Evolutionary conservation across 805 yeast species (phyloP).

Genomic region (Danielia reshetovae): DNA sequence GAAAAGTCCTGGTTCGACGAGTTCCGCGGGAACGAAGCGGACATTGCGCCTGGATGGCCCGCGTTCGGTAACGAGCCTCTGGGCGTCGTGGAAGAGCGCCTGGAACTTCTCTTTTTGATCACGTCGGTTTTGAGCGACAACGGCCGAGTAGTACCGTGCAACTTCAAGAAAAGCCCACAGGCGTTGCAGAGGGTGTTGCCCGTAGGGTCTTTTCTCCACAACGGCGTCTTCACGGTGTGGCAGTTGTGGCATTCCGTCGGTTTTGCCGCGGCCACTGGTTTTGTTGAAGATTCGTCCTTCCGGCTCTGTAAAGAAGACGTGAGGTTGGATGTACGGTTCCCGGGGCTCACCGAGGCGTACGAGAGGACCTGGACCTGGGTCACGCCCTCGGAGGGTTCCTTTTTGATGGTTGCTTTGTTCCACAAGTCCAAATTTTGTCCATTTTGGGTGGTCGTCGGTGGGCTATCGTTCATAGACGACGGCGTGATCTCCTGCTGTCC

Average conservation of each 20-base stretch:
- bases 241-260: constrained; percentile 52
- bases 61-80: constrained; percentile 5
- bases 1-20: constrained; percentile 5
- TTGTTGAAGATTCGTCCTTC: too few relatives aligned
- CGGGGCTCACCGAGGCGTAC: neutral
- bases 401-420: neutral
- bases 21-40: neutral
- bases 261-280: constrained; percentile 5
- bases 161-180: constrained; percentile 56
- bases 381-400: constrained; percentile 1
- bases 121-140: constrained; percentile 54
- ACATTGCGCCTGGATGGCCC: neutral
- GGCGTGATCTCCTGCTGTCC: constrained; percentile 23
- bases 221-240: constrained; percentile 55
- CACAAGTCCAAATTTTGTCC: neutral
- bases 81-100: constrained; percentile 18
- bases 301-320: constrained; percentile 13
- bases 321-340: constrained; percentile 11
- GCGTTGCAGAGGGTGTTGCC: constrained; percentile 64
- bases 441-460: too few relatives aligned
- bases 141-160: constrained; percentile 62
- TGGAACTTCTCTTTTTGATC: constrained; percentile 53
- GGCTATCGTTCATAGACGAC: constrained; percentile 26
- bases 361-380: neutral
- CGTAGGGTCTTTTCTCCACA: constrained; percentile 57